Conservation (phyloP, 768 basidiomycete species). For the Baorangia bicolor region DNA sequence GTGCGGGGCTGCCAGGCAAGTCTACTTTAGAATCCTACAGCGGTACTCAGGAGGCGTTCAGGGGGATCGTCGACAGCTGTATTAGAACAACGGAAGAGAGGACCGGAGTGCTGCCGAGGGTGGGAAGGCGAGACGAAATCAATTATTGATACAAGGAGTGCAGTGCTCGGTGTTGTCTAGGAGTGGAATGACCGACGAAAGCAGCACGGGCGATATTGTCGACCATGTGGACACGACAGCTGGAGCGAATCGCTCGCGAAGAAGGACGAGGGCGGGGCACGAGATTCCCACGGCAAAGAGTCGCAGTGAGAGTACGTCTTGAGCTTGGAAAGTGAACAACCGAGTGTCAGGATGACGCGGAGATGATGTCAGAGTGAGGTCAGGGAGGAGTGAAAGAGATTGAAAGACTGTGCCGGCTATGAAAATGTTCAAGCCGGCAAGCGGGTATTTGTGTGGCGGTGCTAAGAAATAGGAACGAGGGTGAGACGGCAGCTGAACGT, state of each 20-base stretch:
- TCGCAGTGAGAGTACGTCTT: too few relatives aligned
- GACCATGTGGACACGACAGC: too few relatives aligned
- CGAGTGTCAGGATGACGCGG: neutral
- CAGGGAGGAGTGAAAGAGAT: too few relatives aligned
- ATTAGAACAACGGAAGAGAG: neutral
- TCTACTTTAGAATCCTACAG: neutral
- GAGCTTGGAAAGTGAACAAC: too few relatives aligned
- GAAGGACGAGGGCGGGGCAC: too few relatives aligned
- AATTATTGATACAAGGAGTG: neutral
- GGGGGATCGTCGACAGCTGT: neutral
- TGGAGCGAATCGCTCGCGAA: neutral
- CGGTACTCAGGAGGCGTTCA: too few relatives aligned
- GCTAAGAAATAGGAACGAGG: neutral
- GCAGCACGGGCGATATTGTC: neutral
- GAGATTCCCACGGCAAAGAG: neutral
- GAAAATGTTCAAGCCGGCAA: too few relatives aligned
- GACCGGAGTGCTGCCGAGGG: too few relatives aligned
- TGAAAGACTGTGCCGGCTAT: slow-evolving; percentile 9
- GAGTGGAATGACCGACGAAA: neutral
- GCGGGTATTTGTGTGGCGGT: too few relatives aligned
- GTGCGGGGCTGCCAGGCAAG: neutral
- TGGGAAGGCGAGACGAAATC: neutral
- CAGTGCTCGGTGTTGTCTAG: neutral
- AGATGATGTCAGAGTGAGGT: neutral
- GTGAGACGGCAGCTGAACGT: too few relatives aligned